Conservation (phyloP, 768 basidiomycete genomes). For the Plicaturopsis crispa region DNA sequence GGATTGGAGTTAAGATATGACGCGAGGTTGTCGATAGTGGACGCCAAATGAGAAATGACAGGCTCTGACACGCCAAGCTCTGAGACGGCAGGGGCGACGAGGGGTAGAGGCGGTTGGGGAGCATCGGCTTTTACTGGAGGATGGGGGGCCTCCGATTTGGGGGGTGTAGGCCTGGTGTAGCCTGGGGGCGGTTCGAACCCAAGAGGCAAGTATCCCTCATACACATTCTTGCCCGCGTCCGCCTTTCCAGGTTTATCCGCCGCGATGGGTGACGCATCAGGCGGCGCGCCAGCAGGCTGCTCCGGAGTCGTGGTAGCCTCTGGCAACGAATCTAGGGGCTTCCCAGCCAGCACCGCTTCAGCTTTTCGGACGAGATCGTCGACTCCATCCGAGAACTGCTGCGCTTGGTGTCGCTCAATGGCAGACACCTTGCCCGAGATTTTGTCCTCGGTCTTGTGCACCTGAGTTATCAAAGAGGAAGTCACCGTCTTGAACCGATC, state of each 20-base stretch:
- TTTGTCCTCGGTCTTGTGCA: constrained; percentile 28
- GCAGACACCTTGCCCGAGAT: constrained; percentile 30
- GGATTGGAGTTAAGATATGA: constrained; percentile 75
- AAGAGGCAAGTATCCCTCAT: constrained; percentile 73
- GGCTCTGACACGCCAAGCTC: constrained; percentile 75
- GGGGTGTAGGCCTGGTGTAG: constrained; percentile 54
- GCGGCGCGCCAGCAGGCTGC: constrained; percentile 14
- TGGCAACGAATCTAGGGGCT: constrained; percentile 23
- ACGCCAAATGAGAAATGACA: constrained; percentile 86
- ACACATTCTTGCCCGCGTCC: constrained; percentile 34
- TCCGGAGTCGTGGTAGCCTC: constrained; percentile 16
- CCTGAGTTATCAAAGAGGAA: constrained; percentile 40
- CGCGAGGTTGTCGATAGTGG: constrained; percentile 88
- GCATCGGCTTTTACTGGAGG: constrained; percentile 20
- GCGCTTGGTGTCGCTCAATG: constrained; percentile 35
- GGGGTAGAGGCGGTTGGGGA: constrained; percentile 46
- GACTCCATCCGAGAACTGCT: constrained; percentile 54
- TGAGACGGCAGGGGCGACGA: constrained; percentile 74
- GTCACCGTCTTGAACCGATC: constrained; percentile 35
- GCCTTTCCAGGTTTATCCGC: constrained; percentile 12
- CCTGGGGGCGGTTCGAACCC: constrained; percentile 94
- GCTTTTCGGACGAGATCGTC: constrained; percentile 63
- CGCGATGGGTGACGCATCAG: constrained; percentile 15
- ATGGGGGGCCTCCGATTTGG: constrained; percentile 32
- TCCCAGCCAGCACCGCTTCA: constrained; percentile 58